Conservation (phyloP, 1,139 yeast genomes). For the Lodderomyces elongisporus region DNA sequence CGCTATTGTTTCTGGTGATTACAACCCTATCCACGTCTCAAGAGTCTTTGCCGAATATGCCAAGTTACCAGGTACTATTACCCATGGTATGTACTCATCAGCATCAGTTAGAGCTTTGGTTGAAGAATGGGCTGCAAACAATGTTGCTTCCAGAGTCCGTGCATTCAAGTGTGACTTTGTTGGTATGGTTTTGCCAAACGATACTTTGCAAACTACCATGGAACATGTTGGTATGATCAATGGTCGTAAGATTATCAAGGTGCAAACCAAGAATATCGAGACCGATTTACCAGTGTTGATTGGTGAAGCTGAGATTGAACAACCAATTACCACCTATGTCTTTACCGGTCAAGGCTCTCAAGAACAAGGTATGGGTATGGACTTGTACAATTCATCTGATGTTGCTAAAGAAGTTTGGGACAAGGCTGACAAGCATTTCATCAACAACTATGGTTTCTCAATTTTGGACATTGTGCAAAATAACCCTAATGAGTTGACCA, state of each 20-base stretch:
- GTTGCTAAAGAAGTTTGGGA: constrained; percentile 98
- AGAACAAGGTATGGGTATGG: constrained; percentile 99
- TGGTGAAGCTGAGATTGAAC: constrained; percentile 98
- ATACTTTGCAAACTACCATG: constrained; percentile 77
- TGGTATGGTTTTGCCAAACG: constrained; percentile 97
- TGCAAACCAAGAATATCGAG: constrained; percentile 80
- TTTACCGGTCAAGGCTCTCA: constrained; percentile 99
- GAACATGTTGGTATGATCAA: constrained; percentile 98
- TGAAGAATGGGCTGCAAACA: constrained; percentile 98
- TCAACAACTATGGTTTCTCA: constrained; percentile 93
- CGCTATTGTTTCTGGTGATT: constrained; percentile 97
- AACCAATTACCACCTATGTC: constrained; percentile 93
- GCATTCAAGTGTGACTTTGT: constrained; percentile 89
- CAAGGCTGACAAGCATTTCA: constrained; percentile 90
- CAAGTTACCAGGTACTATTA: constrained; percentile 91
- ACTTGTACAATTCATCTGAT: constrained; percentile 80
- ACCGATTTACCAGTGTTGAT: constrained; percentile 70
- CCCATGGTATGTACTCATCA: constrained; percentile 98
- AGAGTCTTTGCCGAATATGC: constrained; percentile 93
- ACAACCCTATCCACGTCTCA: constrained; percentile 96
- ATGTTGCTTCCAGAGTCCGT: constrained; percentile 91
- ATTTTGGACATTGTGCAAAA: constrained; percentile 91
- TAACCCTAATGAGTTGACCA: constrained; percentile 92
- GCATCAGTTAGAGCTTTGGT: constrained; percentile 93
- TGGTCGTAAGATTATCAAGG: constrained; percentile 95